Evolutionary conservation across 1,139 yeast species (phyloP), one percentile per base, ranked within the genome.

Genomic region (Diutina ranongensis): DNA sequence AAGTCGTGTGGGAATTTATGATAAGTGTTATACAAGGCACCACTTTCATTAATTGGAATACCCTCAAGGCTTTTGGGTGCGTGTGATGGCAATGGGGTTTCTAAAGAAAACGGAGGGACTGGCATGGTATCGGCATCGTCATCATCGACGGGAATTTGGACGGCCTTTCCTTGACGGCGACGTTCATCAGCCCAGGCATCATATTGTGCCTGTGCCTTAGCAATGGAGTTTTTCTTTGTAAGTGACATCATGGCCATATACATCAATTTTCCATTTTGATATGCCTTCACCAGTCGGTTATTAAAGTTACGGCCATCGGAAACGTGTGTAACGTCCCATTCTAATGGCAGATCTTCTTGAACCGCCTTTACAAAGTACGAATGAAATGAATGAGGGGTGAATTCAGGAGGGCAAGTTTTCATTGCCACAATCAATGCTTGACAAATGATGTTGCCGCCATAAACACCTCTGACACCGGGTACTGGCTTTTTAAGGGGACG

Each of bases 231-330:
- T 45, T 56, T 59, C 36, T 53, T 54, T 9, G 74, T 65, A 41
- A 78, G 72, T 2, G 87, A 72, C 7, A 80, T 62, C 33, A 72
- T 72, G 16, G 82, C 75, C 19, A 72, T 65, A 55, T 73, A 80
- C 35, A 72, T 71, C 45, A 79, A 55, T 18, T 62, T 60, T 12
- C 74, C 77, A 21, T 67, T 58, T 58, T 82, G 88, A 40, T 61
- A 64, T 0, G 80, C 84, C 44, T 67, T 65, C 3, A 83, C 72
- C 40, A 76, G 71, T 47, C 84, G 68, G 45, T 82, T 80, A 44
- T 72, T 66, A 56, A 79, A 83, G 49, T 54, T 79, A 49, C 73
- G 76, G 2, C 94, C 94, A 49, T 74, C 61, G 44, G 68, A 64
- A n/a, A 64, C 59, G 33, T 47, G 49, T 36, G 28, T 46, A 21